A percentile compares a stretch with the other conserved stretches of the same genome.
Evolutionary conservation across 768 basidiomycete genomes (phyloP).

Genomic region (Kwoniella botswanensis): DNA sequence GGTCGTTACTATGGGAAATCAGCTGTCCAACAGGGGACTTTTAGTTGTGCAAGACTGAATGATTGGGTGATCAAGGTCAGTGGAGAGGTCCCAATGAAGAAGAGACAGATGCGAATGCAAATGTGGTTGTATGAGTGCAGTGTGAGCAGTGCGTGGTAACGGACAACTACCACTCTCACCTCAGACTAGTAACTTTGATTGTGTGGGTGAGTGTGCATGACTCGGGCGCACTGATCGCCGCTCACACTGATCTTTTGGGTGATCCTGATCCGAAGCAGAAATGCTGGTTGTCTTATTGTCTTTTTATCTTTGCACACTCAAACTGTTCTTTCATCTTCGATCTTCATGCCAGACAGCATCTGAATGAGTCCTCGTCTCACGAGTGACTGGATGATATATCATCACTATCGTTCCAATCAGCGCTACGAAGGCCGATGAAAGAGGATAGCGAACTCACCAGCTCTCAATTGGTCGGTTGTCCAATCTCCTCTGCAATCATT

Average conservation of each 20-base stretch:
- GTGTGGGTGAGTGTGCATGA: background rate
- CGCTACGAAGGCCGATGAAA: too few relatives aligned
- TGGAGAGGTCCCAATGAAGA: too few relatives aligned
- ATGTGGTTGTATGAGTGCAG: background rate
- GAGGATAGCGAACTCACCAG: too few relatives aligned
- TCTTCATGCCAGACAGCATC: background rate
- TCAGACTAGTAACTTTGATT: background rate
- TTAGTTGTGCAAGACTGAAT: background rate
- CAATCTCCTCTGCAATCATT: too few relatives aligned
- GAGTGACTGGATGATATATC: too few relatives aligned
- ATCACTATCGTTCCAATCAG: too few relatives aligned
- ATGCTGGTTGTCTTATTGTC: background rate
- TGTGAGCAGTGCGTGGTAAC: constrained; percentile 6
- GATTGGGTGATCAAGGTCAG: background rate
- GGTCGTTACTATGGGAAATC: background rate
- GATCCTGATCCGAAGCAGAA: background rate
- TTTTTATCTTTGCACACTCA: background rate
- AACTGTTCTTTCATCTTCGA: background rate
- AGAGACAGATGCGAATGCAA: too few relatives aligned
- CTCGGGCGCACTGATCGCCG: constrained; percentile 20
- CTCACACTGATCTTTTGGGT: background rate
- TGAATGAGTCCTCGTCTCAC: too few relatives aligned
- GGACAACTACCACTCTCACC: too few relatives aligned
- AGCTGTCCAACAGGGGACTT: background rate
- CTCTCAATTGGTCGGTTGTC: too few relatives aligned